Percentiles rank a stretch among this genome's conserved stretches.
phyloP scores from a whole-genome alignment of 768 basidiomycete species.

The Pleurotus tuber-regium region DNA sequence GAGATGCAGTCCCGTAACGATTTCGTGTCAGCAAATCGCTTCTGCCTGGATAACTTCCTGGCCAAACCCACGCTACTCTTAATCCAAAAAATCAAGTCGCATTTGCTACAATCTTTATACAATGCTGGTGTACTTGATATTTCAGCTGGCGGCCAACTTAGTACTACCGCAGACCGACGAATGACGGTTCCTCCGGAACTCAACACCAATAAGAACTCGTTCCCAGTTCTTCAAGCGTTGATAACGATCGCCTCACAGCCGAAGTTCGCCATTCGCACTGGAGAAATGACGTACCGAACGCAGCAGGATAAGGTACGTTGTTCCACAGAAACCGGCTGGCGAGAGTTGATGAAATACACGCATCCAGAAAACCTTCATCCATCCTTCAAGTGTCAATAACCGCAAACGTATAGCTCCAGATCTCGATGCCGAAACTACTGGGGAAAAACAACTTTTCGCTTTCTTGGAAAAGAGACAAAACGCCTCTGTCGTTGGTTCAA shows the following conservation, averaged over 20 bases:
- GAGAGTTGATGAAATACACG: slow-evolving; percentile 6
- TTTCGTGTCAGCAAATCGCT: slow-evolving; percentile 64
- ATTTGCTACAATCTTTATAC: slow-evolving; percentile 74
- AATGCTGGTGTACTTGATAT: slow-evolving; percentile 80
- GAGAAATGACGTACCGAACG: slow-evolving; percentile 69
- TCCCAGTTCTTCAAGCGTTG: slow-evolving; percentile 77
- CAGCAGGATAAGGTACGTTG: slow-evolving; percentile 74
- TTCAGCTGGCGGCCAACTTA: slow-evolving; percentile 61
- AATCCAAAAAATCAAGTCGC: slow-evolving; percentile 77
- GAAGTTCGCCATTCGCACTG: slow-evolving; percentile 81
- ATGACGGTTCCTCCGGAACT: slow-evolving; percentile 60
- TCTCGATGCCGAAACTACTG: slow-evolving; percentile 18
- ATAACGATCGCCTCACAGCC: slow-evolving; percentile 87
- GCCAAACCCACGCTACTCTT: slow-evolving; percentile 79
- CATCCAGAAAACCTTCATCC: slow-evolving; percentile 68
- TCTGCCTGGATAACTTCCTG: slow-evolving; percentile 85
- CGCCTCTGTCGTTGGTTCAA: slow-evolving; percentile 43
- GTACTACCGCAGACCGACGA: slow-evolving; percentile 23
- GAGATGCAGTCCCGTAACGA: slow-evolving; percentile 64
- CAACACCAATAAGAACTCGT: slow-evolving; percentile 68
- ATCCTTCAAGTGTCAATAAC: slow-evolving; percentile 84
- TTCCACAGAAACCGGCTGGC: background rate
- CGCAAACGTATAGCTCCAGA: slow-evolving; percentile 45
- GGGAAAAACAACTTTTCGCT: slow-evolving; percentile 76
- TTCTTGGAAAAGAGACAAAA: slow-evolving; percentile 86